Conservation (phyloP, 2,329 filamentous ascomycete genomes). For the Lecanicillium sp. region DNA sequence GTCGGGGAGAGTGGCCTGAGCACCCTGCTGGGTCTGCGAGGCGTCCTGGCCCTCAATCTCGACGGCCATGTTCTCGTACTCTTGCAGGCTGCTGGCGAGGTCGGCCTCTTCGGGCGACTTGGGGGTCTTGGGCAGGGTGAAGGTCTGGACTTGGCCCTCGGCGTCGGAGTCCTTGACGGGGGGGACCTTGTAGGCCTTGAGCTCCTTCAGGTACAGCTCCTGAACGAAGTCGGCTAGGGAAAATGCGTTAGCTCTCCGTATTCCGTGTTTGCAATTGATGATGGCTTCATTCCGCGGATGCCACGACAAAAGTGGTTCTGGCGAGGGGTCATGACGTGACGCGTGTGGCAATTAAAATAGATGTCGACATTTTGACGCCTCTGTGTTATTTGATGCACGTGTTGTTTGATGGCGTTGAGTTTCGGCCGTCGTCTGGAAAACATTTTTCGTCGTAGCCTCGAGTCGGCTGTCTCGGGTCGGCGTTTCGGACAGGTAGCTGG, state of each 20-base stretch:
- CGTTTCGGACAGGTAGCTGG: too few species aligned
- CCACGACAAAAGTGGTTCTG: too few species aligned
- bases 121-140: conserved; percentile 71
- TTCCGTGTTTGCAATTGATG: too few species aligned
- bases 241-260: conserved; percentile 3
- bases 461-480: background rate
- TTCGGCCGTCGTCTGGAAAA: background rate
- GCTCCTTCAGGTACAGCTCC: conserved; percentile 93
- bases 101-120: conserved; percentile 88
- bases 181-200: conserved; percentile 88
- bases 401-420: conserved; percentile 4
- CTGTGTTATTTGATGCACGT: too few species aligned
- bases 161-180: conserved; percentile 78
- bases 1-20: conserved; percentile 51
- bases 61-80: conserved; percentile 89
- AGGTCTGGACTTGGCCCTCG: conserved; percentile 86
- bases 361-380: too few species aligned
- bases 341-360: too few species aligned
- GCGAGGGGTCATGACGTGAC: conserved; percentile 21
- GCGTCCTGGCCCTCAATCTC: conserved; percentile 85
- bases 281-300: too few species aligned
- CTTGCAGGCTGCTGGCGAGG: conserved; percentile 83
- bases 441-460: conserved; percentile 1
- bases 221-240: conserved; percentile 86
- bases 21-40: conserved; percentile 48